Evolutionary conservation across 768 basidiomycete species (phyloP).

Genomic region (Psilocybe subaeruginosa): DNA sequence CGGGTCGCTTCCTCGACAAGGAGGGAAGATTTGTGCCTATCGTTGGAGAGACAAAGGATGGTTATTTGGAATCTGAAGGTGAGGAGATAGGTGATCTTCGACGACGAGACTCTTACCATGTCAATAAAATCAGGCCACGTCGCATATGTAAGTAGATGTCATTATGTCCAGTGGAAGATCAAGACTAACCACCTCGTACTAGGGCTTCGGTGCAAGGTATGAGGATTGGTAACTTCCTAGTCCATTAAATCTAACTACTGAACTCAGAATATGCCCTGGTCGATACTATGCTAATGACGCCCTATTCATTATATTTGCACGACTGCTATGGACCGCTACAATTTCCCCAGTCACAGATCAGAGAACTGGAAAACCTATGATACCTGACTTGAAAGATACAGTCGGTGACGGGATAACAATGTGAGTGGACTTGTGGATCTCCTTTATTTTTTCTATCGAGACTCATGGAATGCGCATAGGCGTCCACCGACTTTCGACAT

Average conservation of each 20-base stretch:
- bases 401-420: not conserved
- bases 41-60: not conserved
- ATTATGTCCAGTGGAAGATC: not conserved
- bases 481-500: too few relatives aligned
- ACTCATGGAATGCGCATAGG: too few relatives aligned
- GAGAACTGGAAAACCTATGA: not conserved
- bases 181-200: too few relatives aligned
- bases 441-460: too few relatives aligned
- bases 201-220: too few relatives aligned
- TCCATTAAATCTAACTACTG: not conserved
- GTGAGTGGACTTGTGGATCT: not conserved
- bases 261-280: slow-evolving; percentile 2
- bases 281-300: slow-evolving; percentile 5
- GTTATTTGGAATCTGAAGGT: slow-evolving; percentile 5
- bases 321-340: not conserved
- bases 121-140: not conserved
- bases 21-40: not conserved
- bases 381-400: not conserved
- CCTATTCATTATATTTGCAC: not conserved
- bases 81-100: not conserved
- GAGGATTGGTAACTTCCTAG: not conserved
- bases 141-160: not conserved
- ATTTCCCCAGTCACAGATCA: not conserved
- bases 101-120: not conserved
- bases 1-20: slow-evolving; percentile 6